phyloP scores from a whole-genome alignment of 768 basidiomycete species.

The Suillus subalutaceus region DNA sequence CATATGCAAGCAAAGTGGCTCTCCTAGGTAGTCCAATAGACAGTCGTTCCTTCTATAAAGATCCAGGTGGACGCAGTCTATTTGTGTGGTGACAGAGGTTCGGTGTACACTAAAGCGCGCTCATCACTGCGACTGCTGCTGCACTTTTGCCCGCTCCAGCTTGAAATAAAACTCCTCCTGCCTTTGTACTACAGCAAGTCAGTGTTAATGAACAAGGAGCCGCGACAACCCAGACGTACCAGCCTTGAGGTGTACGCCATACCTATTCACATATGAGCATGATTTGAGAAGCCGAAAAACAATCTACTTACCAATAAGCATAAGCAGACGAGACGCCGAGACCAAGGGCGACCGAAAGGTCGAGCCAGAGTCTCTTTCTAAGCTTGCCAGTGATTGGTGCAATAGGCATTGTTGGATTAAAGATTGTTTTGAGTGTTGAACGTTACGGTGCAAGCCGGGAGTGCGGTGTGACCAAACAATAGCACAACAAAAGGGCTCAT shows the following conservation, averaged over 20 bases:
- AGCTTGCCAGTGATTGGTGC: conserved; percentile 93
- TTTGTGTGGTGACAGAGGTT: not conserved
- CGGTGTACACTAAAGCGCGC: not conserved
- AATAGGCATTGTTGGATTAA: conserved; percentile 64
- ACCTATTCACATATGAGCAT: conserved; percentile 54
- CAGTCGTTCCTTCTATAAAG: not conserved
- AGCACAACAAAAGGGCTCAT: conserved; percentile 30
- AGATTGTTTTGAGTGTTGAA: conserved; percentile 20
- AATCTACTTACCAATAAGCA: conserved; percentile 73
- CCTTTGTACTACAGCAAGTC: conserved; percentile 60
- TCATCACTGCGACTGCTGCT: conserved; percentile 12
- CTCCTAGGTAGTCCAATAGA: not conserved
- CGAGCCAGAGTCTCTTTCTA: conserved; percentile 91
- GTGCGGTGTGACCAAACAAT: conserved; percentile 28
- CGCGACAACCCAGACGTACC: conserved; percentile 48
- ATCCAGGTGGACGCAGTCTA: not conserved
- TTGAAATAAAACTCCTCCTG: conserved; percentile 89
- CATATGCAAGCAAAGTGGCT: not conserved
- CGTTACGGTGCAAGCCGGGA: conserved; percentile 34
- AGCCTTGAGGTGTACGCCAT: conserved; percentile 75
- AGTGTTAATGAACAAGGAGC: conserved; percentile 10
- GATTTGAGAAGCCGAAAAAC: conserved; percentile 19
- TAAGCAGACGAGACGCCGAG: conserved; percentile 78
- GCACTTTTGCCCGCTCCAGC: conserved; percentile 62
- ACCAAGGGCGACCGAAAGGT: conserved; percentile 73